Conservation (phyloP, 1,139 yeast species). For the Diutina sp. region DNA sequence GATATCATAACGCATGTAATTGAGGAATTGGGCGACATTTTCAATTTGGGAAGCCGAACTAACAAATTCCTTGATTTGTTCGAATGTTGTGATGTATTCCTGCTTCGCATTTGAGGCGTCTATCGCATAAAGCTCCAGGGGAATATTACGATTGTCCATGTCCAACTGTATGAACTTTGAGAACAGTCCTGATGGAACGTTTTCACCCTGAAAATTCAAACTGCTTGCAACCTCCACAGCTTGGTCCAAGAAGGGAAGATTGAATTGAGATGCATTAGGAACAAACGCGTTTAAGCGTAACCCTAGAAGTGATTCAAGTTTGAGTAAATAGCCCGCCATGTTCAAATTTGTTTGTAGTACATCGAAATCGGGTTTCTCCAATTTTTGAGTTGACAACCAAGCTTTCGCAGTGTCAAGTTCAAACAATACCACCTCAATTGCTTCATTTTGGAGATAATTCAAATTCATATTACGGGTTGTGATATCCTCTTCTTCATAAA, state of each 20-base stretch:
- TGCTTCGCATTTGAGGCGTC: conserved; percentile 14
- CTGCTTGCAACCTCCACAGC: background rate
- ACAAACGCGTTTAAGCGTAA: conserved; percentile 12
- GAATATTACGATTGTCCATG: conserved; percentile 47
- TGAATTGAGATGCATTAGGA: background rate
- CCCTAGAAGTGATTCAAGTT: conserved; percentile 15
- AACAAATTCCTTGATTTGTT: conserved; percentile 16
- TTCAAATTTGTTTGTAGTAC: conserved; percentile 12
- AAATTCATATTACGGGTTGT: conserved; percentile 50
- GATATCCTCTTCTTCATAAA: conserved; percentile 68
- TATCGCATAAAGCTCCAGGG: conserved; percentile 23
- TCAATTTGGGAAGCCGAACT: conserved; percentile 11
- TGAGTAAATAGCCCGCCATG: conserved; percentile 14
- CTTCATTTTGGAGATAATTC: conserved; percentile 18
- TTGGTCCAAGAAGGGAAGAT: background rate
- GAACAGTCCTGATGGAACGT: conserved; percentile 18
- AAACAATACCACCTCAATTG: conserved; percentile 12
- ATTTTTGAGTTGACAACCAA: background rate
- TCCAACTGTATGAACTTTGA: conserved; percentile 42
- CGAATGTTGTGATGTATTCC: conserved; percentile 22
- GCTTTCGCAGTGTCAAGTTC: conserved; percentile 8
- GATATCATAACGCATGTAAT: conserved; percentile 22
- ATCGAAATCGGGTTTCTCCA: conserved; percentile 7
- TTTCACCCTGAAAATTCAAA: background rate
- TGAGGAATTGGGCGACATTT: conserved; percentile 21